Percentiles rank a stretch among this genome's conserved stretches.
Evolutionary conservation across 768 basidiomycete species (phyloP).

Genomic region (Terana coerulea): DNA sequence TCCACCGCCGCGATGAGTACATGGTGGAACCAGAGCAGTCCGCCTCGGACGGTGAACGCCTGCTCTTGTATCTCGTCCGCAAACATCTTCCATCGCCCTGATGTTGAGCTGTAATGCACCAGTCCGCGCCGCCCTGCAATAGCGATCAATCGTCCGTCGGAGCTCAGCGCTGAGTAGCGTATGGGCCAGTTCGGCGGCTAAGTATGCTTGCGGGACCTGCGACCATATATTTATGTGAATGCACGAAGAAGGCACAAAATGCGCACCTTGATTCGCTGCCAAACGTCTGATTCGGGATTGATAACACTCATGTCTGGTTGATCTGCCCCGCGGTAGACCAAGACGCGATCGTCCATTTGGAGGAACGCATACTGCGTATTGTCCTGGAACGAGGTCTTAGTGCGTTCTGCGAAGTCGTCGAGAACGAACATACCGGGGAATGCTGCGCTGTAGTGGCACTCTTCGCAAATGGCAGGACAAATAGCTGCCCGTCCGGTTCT

Average conservation of each 20-base stretch:
- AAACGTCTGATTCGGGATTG: constrained; percentile 96
- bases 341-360: constrained; percentile 90
- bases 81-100: constrained; percentile 95
- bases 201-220: constrained; percentile 86
- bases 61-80: constrained; percentile 78
- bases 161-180: constrained; percentile 84
- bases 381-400: constrained; percentile 61
- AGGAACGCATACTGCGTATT: constrained; percentile 95
- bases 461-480: constrained; percentile 89
- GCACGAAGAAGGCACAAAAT: not conserved
- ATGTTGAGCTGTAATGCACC: constrained; percentile 90
- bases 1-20: constrained; percentile 91
- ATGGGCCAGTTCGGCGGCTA: constrained; percentile 93
- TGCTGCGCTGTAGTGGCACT: constrained; percentile 91
- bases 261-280: constrained; percentile 90
- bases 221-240: not conserved
- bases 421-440: constrained; percentile 77
- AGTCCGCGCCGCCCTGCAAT: constrained; percentile 89
- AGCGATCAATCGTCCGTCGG: constrained; percentile 88
- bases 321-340: constrained; percentile 94
- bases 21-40: constrained; percentile 95
- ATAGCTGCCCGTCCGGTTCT: constrained; percentile 71
- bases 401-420: not conserved
- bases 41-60: constrained; percentile 83
- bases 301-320: constrained; percentile 98